Evolutionary conservation across 495 filamentous ascomycete species (phyloP).

Genomic region (Daldinia concentrica): DNA sequence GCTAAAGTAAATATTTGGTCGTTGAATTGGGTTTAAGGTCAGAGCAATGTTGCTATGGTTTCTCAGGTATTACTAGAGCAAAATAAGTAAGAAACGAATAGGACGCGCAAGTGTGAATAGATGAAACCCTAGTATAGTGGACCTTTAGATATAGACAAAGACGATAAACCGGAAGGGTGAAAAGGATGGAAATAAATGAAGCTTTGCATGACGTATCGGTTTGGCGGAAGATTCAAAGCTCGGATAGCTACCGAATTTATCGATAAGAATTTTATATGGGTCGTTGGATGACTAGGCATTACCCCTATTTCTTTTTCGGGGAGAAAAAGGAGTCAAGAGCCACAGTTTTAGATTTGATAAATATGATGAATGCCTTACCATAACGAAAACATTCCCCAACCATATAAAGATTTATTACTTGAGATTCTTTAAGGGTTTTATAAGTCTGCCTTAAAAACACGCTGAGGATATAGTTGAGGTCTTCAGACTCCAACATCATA

Average conservation of each 20-base stretch:
- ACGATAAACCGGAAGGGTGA: background rate
- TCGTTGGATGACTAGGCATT: conserved; percentile 3
- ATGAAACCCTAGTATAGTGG: background rate
- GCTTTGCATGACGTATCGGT: conserved; percentile 33
- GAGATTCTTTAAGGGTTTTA: too few relatives aligned
- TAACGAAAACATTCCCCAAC: too few relatives aligned
- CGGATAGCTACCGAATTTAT: conserved; percentile 6
- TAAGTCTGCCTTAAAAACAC: too few relatives aligned
- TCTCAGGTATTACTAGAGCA: background rate
- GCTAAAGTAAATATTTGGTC: background rate
- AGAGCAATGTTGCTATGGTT: background rate
- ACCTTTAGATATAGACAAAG: background rate
- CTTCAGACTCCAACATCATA: too few relatives aligned
- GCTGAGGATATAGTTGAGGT: too few relatives aligned
- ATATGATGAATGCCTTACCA: too few relatives aligned
- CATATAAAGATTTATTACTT: too few relatives aligned
- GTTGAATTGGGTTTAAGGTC: background rate
- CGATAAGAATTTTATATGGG: conserved; percentile 8
- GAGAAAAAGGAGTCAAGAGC: background rate
- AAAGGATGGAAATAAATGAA: conserved; percentile 6
- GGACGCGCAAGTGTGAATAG: background rate
- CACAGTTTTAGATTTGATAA: too few relatives aligned
- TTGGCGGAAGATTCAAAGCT: conserved; percentile 14
- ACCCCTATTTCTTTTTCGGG: background rate
- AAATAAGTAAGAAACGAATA: background rate